These are phyloP conservation scores for Stachybotrys chlorohalonatus DNA, from an alignment of 2,329 filamentous ascomycete genomes.

Conservation along the genomic window DNA sequence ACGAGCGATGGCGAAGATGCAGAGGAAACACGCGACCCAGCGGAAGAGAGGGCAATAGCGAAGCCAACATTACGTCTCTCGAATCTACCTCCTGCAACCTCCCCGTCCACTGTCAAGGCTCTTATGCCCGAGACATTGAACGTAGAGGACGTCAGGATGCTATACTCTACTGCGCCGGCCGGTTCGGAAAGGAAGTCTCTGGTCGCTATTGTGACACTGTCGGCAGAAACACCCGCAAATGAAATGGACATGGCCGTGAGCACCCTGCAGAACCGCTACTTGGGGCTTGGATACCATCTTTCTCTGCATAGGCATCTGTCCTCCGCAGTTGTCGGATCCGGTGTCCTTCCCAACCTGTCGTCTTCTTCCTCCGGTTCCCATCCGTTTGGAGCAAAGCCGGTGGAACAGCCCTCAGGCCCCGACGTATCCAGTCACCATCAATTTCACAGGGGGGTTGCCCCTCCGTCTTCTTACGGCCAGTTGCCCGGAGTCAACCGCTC, in stretches of 20 bases:
- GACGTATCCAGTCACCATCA: constrained; percentile 32
- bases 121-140: constrained; percentile 50
- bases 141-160: constrained; percentile 66
- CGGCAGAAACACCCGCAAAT: constrained; percentile 69
- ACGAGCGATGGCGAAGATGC: constrained; percentile 53
- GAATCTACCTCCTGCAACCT: constrained; percentile 52
- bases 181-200: constrained; percentile 59
- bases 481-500: constrained; percentile 32
- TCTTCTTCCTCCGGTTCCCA: constrained; percentile 41
- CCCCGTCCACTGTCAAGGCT: constrained; percentile 49
- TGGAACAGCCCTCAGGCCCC: constrained; percentile 32
- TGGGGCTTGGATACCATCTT: constrained; percentile 77
- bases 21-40: constrained; percentile 28
- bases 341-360: constrained; percentile 19
- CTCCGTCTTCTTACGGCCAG: constrained; percentile 58
- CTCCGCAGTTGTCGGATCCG: constrained; percentile 51
- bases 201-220: constrained; percentile 72
- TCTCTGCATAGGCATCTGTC: constrained; percentile 76
- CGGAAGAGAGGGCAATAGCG: constrained; percentile 49
- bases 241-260: constrained; percentile 78
- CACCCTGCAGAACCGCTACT: constrained; percentile 69
- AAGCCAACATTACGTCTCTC: constrained; percentile 55
- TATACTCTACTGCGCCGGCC: constrained; percentile 43
- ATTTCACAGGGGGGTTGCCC: constrained; percentile 58
- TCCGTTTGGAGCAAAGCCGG: constrained; percentile 69